Evolutionary conservation across 768 basidiomycete species (phyloP).

Genomic region (Kwoniella europaea): DNA sequence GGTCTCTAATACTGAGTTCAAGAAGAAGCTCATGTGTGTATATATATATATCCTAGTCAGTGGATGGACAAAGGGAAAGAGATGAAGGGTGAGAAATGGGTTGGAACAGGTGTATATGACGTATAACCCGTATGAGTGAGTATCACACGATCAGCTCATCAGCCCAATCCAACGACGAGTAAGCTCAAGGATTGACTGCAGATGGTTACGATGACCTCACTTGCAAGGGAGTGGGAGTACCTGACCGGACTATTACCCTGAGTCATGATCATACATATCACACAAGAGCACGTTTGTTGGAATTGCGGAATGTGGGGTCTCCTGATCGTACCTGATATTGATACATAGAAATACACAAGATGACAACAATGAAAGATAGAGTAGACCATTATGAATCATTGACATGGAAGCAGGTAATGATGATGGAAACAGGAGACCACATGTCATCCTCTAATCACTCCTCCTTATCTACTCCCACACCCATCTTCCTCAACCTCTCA

Average conservation of each 20-base stretch:
- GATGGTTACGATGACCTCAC: slow-evolving; percentile 5
- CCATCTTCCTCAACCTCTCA: slow-evolving; percentile 40
- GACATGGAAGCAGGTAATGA: not conserved
- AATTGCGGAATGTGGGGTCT: slow-evolving; percentile 2
- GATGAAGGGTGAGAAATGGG: not conserved
- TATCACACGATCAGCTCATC: not conserved
- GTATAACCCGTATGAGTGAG: too few species aligned
- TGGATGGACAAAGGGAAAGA: not conserved
- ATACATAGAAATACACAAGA: not conserved
- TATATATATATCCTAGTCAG: too few species aligned
- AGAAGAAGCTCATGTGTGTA: slow-evolving; percentile 18
- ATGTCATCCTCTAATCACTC: not conserved
- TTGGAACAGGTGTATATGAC: too few species aligned
- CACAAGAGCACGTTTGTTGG: slow-evolving; percentile 10
- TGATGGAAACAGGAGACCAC: not conserved
- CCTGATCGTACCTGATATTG: not conserved
- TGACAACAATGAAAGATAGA: not conserved
- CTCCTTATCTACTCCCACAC: not conserved
- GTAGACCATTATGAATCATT: too few species aligned
- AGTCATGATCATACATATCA: not conserved
- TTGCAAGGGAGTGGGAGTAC: not conserved
- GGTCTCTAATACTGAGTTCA: slow-evolving; percentile 19
- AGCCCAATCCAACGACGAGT: not conserved
- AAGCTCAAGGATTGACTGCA: not conserved
- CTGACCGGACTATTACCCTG: slow-evolving; percentile 8